phyloP scores from a whole-genome alignment of 768 basidiomycete species.

The Phaffia tasmanica region DNA sequence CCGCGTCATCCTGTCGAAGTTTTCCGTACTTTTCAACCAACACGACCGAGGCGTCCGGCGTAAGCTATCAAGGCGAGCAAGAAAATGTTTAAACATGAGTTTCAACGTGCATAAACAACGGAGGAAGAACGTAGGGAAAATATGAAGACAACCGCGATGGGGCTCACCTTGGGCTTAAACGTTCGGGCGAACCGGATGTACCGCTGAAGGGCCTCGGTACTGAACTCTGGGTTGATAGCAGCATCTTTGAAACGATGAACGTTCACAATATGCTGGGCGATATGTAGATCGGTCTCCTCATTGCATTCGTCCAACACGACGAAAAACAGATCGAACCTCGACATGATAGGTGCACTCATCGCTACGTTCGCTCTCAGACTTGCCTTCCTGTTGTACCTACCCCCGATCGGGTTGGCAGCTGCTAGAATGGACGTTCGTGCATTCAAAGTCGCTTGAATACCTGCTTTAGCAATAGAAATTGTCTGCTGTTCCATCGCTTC shows the following conservation, averaged over 20 bases:
- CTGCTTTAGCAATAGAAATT: slow-evolving; percentile 97
- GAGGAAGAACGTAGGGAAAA: background rate
- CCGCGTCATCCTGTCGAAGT: slow-evolving; percentile 81
- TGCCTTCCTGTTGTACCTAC: slow-evolving; percentile 91
- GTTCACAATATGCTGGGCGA: slow-evolving; percentile 94
- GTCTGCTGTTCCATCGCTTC: slow-evolving; percentile 99
- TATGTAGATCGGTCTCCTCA: slow-evolving; percentile 78
- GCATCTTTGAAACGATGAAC: slow-evolving; percentile 91
- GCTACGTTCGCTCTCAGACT: slow-evolving; percentile 81
- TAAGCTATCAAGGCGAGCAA: slow-evolving; percentile 51
- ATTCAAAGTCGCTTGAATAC: slow-evolving; percentile 96
- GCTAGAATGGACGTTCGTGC: slow-evolving; percentile 95
- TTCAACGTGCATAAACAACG: background rate
- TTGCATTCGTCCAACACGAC: slow-evolving; percentile 96
- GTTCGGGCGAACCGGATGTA: slow-evolving; percentile 96
- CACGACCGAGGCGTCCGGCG: slow-evolving; percentile 79
- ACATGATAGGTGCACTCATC: slow-evolving; percentile 99
- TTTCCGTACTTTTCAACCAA: slow-evolving; percentile 91
- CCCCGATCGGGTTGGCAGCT: slow-evolving; percentile 94
- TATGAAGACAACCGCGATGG: background rate
- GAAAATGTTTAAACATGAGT: slow-evolving; percentile 6
- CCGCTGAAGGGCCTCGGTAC: slow-evolving; percentile 87
- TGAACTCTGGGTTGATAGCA: slow-evolving; percentile 92
- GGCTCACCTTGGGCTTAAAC: slow-evolving; percentile 82
- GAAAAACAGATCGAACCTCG: slow-evolving; percentile 95